Conservation (phyloP, 148 eudicot species). For the Chenopodium album region DNA sequence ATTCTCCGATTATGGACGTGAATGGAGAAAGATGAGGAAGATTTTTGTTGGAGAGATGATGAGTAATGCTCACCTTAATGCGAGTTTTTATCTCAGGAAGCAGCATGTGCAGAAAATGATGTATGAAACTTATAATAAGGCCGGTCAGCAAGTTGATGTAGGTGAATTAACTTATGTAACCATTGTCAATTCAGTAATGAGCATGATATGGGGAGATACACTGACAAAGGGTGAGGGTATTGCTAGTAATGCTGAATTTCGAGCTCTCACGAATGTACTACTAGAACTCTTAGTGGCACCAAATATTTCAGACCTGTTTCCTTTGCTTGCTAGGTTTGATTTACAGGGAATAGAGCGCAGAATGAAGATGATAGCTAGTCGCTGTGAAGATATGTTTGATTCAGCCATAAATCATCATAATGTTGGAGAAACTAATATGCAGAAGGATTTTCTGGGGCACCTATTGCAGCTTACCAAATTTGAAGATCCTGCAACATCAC, state of each 20-base stretch:
- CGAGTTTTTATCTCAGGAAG: constrained; percentile 2
- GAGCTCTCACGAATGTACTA: constrained; percentile 1
- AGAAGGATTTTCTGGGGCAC: constrained; percentile 37
- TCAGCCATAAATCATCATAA: constrained; percentile 17
- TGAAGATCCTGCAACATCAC: constrained; percentile 20
- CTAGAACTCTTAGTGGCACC: constrained; percentile 26
- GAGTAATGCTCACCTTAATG: constrained; percentile 32
- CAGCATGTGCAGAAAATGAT: constrained; percentile 21
- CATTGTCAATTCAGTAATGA: constrained; percentile 13
- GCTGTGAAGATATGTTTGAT: constrained; percentile 17
- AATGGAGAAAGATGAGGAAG: constrained; percentile 44
- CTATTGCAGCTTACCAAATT: constrained; percentile 30
- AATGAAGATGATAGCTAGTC: constrained; percentile 17
- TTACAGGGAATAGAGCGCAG: constrained; percentile 32
- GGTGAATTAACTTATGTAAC: constrained; percentile 12
- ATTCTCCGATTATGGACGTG: constrained; percentile 28
- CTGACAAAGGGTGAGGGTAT: background rate
- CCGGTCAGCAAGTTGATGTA: constrained; percentile 15
- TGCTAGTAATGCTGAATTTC: constrained; percentile 28
- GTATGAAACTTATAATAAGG: background rate
- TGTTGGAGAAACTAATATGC: background rate
- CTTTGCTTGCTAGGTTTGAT: constrained; percentile 34
- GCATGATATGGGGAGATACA: constrained; percentile 46
- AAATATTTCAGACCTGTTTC: constrained; percentile 49
- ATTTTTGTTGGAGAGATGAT: constrained; percentile 43